Base-by-base conservation (phyloP, 495 filamentous ascomycete genomes). In the Aspergillus baeticus region DNA sequence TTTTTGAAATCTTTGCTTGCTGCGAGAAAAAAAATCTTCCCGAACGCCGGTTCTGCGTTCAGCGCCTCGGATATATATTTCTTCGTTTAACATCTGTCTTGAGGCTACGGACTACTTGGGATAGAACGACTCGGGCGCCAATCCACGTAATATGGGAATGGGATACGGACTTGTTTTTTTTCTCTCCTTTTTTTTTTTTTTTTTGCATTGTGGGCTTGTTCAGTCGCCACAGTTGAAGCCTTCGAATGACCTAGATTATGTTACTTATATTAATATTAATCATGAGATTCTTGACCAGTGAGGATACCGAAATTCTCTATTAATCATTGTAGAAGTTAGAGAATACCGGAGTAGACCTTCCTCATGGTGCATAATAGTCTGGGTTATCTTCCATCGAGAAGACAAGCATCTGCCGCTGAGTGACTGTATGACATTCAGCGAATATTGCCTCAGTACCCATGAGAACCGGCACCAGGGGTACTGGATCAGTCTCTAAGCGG, bases 191-290 rank as follows among this genome's bases (percentile, higher is more conserved):
- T n/a, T n/a, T n/a, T n/a, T n/a, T n/a, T n/a, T n/a, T n/a, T n/a
- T n/a, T 29, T 50, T 50, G 47, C 46, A 47, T 49, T 49, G 46
- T 49, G 34, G 34, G 14, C 21, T 29, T 3, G 26, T 45, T 45
- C 21, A 15, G 34, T 50, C 34, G 37, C 33, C 34, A 15, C 37
- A 33, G 36, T 29, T 50, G 47, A 49, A 50, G 34, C 47, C 47
- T 17, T 50, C 20, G 47, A 22, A 50, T 50, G 47, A 50, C 47
- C 34, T 50, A 50, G 47, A 31, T 45, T 45, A 50, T 50, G 34
- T 50, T 22, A 26, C 47, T 26, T 50, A 50, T 50, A 50, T 38
- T 50, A 50, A 50, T 50, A 50, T n/a, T 50, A 50, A 50, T 50
- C 20, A 50, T 50, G 47, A 21, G 44, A 50, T 38, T 18, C n/a